A percentile compares a stretch with the other conserved stretches of the same genome.
phyloP scores from a whole-genome alignment of 305 asterid genomes.

The Fraxinus albicans region DNA sequence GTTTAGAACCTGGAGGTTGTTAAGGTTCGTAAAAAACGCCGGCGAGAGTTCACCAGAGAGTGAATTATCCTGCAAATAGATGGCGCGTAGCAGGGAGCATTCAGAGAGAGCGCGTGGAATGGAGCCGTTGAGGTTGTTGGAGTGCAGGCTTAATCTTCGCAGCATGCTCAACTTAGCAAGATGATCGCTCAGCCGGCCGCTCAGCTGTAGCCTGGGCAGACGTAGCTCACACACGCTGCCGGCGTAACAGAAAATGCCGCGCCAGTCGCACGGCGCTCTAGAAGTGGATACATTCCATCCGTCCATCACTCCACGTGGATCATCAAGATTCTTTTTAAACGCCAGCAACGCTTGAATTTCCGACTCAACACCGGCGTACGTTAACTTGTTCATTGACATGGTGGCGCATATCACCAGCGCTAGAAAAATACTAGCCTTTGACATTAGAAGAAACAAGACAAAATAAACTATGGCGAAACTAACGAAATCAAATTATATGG shows the following conservation, averaged over 20 bases:
- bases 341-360: constrained; percentile 53
- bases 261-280: constrained; percentile 82
- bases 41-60: constrained; percentile 58
- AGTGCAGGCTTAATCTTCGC: constrained; percentile 65
- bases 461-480: background rate
- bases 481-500: background rate
- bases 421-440: constrained; percentile 46
- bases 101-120: constrained; percentile 52
- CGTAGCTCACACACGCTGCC: constrained; percentile 66
- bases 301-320: constrained; percentile 63
- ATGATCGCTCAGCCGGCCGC: constrained; percentile 43
- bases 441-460: constrained; percentile 34
- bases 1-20: constrained; percentile 55
- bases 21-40: constrained; percentile 45
- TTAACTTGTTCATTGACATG: constrained; percentile 17
- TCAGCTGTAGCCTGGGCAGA: constrained; percentile 60
- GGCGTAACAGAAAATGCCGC: constrained; percentile 57
- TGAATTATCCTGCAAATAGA: constrained; percentile 67
- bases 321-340: constrained; percentile 51
- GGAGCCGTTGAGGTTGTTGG: constrained; percentile 61
- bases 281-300: constrained; percentile 65
- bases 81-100: constrained; percentile 63
- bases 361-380: constrained; percentile 33
- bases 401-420: constrained; percentile 29
- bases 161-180: constrained; percentile 49